Conservation (phyloP, 2,329 filamentous ascomycete genomes). For the Fusarium nelsonii region DNA sequence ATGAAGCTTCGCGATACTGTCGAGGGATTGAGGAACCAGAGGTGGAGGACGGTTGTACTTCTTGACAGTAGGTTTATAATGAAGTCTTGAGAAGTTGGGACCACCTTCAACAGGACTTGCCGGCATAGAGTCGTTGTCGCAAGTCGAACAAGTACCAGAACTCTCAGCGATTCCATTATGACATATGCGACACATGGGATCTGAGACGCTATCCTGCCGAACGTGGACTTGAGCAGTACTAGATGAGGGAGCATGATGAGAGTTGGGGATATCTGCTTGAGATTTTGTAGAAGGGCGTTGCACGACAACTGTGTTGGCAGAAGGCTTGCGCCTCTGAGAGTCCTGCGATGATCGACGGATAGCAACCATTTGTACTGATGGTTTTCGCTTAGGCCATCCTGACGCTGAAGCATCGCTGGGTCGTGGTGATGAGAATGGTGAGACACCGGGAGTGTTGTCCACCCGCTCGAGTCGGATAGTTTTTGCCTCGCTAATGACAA, state of each 20-base stretch:
- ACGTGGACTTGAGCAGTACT: conserved; percentile 34
- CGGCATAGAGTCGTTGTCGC: conserved; percentile 39
- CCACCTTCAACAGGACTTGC: conserved; percentile 17
- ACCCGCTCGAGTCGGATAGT: conserved; percentile 36
- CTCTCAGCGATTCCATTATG: conserved; percentile 42
- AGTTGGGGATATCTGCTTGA: conserved; percentile 35
- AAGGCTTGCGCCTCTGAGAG: conserved; percentile 29
- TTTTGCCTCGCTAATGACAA: conserved; percentile 40
- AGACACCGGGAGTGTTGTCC: conserved; percentile 35
- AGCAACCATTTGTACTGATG: conserved; percentile 32
- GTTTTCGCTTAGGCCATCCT: conserved; percentile 28
- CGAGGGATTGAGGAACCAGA: conserved; percentile 27
- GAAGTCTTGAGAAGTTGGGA: conserved; percentile 21
- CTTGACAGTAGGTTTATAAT: conserved; percentile 23
- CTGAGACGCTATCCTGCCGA: conserved; percentile 42
- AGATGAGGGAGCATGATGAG: conserved; percentile 33
- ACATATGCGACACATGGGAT: conserved; percentile 41
- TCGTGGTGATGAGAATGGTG: conserved; percentile 32
- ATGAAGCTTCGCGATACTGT: conserved; percentile 34
- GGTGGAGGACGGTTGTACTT: conserved; percentile 39
- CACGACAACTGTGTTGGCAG: conserved; percentile 23
- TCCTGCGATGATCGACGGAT: conserved; percentile 29
- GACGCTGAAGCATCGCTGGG: conserved; percentile 9
- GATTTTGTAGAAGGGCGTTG: conserved; percentile 38
- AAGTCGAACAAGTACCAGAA: conserved; percentile 42